Evolutionary conservation across 192 early-diverging fungal species (phyloP), one percentile per base, ranked within the genome.

Genomic region (Backusella parvicylindrica): DNA sequence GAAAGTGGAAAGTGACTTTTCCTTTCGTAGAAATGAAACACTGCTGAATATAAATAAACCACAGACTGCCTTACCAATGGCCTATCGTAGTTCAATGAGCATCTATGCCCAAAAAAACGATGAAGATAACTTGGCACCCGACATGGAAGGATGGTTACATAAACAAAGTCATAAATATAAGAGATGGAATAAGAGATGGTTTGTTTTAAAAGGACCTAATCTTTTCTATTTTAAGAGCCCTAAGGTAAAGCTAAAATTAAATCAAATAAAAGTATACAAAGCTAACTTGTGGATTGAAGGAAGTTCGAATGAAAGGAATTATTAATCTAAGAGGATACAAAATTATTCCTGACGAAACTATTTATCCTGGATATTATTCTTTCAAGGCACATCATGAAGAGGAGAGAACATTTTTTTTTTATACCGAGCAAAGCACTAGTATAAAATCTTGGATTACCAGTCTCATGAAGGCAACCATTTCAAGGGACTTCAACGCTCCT

Each of bases 401-500:
- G 1, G 84, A 87, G 64, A 81, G 88, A 47, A 83, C 84, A 23
- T 88, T 88, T 77, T 88, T 79, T 70, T 89, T 91, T 71, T 87
- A 86, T 69, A 84, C 86, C 2, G 87, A 91, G 13, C 79, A 79
- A n/a, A 81, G 84, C 21, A 70, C 38, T 6, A 82, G 76, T 30
- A 80, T 87, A 71, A 82, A 78, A 37, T 82, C 80, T 6, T 91
- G 89, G 89, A 80, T 91, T 33, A 88, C 84, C 43, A 83, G 85
- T 1, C 67, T 91, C 67, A 86, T 89, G 80, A 91, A 91, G 72
- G 87, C 87, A 30, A 91, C 89, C 0, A 91, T 91, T 72, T 78
- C 82, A 18, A 81, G 88, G 6, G 88, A 89, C 53, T 80, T 82
- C 30, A 76, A 32, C 18, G 86, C 86, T 0, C 89, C 87, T 23